A percentile compares a stretch with the other conserved stretches of the same genome.
Conservation (phyloP, 441 rosid species). For the Pelargonium cotyledonis region DNA sequence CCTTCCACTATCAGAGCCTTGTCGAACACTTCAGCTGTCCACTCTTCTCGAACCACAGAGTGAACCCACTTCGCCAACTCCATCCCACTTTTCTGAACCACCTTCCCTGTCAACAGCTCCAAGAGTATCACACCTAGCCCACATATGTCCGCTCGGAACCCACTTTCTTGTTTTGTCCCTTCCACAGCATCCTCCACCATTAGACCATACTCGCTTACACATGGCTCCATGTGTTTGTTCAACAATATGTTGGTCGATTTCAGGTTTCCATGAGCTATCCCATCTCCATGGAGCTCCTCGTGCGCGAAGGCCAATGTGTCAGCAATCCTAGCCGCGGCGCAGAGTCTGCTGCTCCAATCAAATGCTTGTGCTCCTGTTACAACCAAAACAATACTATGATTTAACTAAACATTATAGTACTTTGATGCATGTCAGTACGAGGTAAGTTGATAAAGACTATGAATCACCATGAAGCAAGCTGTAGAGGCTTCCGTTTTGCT, state of each 20-base stretch:
- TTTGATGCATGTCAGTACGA: too few relatives aligned
- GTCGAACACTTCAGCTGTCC: slow-evolving; percentile 62
- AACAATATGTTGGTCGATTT: background rate
- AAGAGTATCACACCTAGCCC: slow-evolving; percentile 47
- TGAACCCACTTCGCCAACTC: slow-evolving; percentile 54
- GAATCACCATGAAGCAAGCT: background rate
- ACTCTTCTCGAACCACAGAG: slow-evolving; percentile 46
- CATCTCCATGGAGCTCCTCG: background rate
- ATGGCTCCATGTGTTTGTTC: background rate
- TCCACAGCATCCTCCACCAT: background rate
- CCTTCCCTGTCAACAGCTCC: slow-evolving; percentile 48
- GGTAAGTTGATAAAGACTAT: background rate
- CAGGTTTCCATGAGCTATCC: slow-evolving; percentile 2
- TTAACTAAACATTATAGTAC: too few relatives aligned
- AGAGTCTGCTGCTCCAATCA: background rate
- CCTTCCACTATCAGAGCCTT: slow-evolving; percentile 37
- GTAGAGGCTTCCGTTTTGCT: slow-evolving; percentile 1
- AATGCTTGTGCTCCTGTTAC: background rate
- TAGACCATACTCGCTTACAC: background rate
- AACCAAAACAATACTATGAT: too few relatives aligned
- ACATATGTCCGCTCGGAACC: slow-evolving; percentile 35
- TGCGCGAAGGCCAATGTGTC: background rate
- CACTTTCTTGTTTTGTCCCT: background rate
- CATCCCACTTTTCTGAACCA: slow-evolving; percentile 35
- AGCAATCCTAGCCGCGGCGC: background rate